phyloP scores from a whole-genome alignment of 805 yeast species.

The Middelhovenomyces tepae region DNA sequence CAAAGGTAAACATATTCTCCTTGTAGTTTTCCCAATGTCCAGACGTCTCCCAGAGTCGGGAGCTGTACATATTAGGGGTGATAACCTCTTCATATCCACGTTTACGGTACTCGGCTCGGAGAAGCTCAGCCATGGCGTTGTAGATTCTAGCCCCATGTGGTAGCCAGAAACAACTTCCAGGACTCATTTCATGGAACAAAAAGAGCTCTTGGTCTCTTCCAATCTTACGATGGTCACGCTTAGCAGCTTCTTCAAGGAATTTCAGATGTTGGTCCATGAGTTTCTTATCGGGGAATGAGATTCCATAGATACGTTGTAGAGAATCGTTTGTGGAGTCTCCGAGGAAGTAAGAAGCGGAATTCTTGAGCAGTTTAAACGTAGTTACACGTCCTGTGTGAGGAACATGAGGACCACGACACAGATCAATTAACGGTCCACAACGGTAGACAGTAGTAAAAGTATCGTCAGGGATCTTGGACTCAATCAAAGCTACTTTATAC shows the following conservation, averaged over 20 bases:
- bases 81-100: slow-evolving; percentile 98
- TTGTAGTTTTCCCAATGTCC: slow-evolving; percentile 98
- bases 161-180: slow-evolving; percentile 97
- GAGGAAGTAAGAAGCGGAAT: slow-evolving; percentile 90
- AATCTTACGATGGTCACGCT: slow-evolving; percentile 85
- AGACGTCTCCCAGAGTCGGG: slow-evolving; percentile 96
- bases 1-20: slow-evolving; percentile 95
- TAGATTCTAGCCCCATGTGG: slow-evolving; percentile 99
- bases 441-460: slow-evolving; percentile 94
- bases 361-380: slow-evolving; percentile 87
- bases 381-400: slow-evolving; percentile 96
- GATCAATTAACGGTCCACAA: slow-evolving; percentile 94
- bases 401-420: slow-evolving; percentile 96
- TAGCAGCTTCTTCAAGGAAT: slow-evolving; percentile 91
- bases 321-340: slow-evolving; percentile 93
- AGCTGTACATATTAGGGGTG: slow-evolving; percentile 97
- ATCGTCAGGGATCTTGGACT: slow-evolving; percentile 88
- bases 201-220: slow-evolving; percentile 96
- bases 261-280: slow-evolving; percentile 89
- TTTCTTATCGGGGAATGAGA: slow-evolving; percentile 97
- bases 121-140: slow-evolving; percentile 70
- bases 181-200: slow-evolving; percentile 92
- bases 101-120: slow-evolving; percentile 77
- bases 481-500: slow-evolving; percentile 82
- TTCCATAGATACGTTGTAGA: slow-evolving; percentile 94